Evolutionary conservation across 768 basidiomycete genomes (phyloP), one percentile per base, ranked within the genome.

Genomic region (Kwoniella bestiolae): DNA sequence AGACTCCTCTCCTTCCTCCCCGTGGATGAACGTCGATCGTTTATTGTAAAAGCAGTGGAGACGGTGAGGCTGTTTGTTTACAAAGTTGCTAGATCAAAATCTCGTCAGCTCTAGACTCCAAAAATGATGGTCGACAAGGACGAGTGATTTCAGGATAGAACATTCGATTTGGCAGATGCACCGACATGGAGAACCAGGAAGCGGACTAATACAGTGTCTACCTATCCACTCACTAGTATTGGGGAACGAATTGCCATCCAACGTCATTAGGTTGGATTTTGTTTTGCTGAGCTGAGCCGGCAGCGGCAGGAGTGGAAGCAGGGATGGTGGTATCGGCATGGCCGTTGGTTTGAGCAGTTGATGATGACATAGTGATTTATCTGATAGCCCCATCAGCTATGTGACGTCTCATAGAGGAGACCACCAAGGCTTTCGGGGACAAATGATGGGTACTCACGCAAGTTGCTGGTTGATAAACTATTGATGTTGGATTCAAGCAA

Each of bases 21-120:
- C 94, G 83, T 98, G 96, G 82, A 91, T 90, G 83, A 97, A 94
- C 72, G 94, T 96, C 52, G 94, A 96, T 77, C 87, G 87, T 87
- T 97, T 97, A 81, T 90, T 96, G 86, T 98, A 98, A 85, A 98
- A 98, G 83, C 93, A 94, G 83, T 99, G 96, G 75, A 98, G 87
- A 82, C 93, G 91, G 83, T 91, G 85, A 77, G 95, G 95, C 68
- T 94, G 89, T 84, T 96, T 94, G 87, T 98, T 96, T 82, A 99
- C 90, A 85, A 91, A 95, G 75, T 91, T 95, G 85, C 81, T 82
- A 65, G 9, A 47, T 18, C 11, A 34, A 45, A 11, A 28, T 50
- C 38, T 68, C 67, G 62, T 60, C 23, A 64, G 63, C 63, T 49
- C 29, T 57, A 3, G 47, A 23, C 26, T 7, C 11, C 23, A 9